Evolutionary conservation across 1,139 yeast genomes (phyloP), one percentile per base, ranked within the genome.

Genomic region (Candida smagusa): DNA sequence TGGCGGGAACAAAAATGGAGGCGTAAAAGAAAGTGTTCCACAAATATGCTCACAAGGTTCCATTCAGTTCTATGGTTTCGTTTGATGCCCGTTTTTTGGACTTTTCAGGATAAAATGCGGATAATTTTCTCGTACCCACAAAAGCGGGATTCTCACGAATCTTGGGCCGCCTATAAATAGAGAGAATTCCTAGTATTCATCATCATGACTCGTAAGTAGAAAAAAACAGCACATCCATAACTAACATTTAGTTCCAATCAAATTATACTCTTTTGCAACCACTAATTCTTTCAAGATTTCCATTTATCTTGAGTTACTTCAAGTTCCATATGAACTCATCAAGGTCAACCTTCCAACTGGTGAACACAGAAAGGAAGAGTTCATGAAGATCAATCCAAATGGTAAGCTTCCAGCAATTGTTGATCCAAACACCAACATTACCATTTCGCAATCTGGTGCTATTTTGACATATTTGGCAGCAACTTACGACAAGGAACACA

Each of bases 351-450:
- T 79, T 35, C 12, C 44, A 2, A 59, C 53, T 21, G 56, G 59
- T 34, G 71, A 52, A n/a, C 78, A 72, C 43, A 79, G 79, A 50
- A 65, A 69, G 44, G 72, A 65, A 2, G 77, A 81, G 80, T 81
- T 67, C 47, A 53, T 75, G 37, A 59, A 69, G 37, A 56, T 77
- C 48, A 77, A 79, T 52, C 80, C 81, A 21, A 79, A 80, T 47
- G 85, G 85, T 11, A 63, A 81, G 43, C 75, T 80, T 38, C 86
- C 86, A 12, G 68, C 77, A 0, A 52, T 81, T 13, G 65, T 68
- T 3, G 81, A 77, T 47, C 61, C 63, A 35, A 54, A 54, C 22
- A 56, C 69, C 12, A 75, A 74, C 8, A 58, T 68, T 12, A 55
- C 67, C 9, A 48, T 79, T 33, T 68, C 70, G 49, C 85, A 80